Evolutionary conservation across 306 rosid genomes (phyloP), one percentile per base, ranked within the genome.

Genomic region (Mimosa pudica): DNA sequence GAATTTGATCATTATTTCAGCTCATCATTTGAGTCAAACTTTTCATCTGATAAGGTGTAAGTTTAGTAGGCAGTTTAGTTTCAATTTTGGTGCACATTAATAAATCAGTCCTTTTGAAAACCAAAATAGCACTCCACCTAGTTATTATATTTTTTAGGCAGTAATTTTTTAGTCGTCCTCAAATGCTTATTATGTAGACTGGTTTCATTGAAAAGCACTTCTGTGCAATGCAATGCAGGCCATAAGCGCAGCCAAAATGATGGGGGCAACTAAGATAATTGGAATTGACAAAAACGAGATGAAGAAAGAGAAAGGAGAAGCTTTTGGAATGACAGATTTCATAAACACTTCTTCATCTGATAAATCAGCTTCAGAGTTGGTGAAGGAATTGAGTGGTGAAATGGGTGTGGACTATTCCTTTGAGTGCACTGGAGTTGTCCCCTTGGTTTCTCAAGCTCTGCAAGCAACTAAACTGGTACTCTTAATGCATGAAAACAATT

Each of bases 351-450:
- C 44, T 32, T 60, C 70, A 36, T 68, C 76, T 17, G 57, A 17
- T n/a, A 90, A 81, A 47, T 58, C 89, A 60, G 48, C 72, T 67
- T 88, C 83, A 13, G 60, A 86, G 70, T 81, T 81, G 47, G 47
- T 90, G 60, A 80, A 80, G 42, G 89, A 83, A 36, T 10, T 76
- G 0, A 87, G 81, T 47, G 88, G 75, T 74, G 96, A 90, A 80
- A n/a, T 60, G 76, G 93, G 91, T 64, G 96, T 87, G 42, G 93
- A 91, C 78, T 89, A 87, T 60, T 87, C 84, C 67, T 77, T 87
- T 63, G 89, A 90, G 61, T 85, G 92, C 85, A 85, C 87, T 17
- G 89, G 92, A 36, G 71, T 83, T 18, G 9, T 79, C 10, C 70
- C 84, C 58, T 70, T 87, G 35, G 46, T 87, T 57, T 82, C 81